Conservation (phyloP, 2,329 filamentous ascomycete genomes). For the Pseudogymnoascus sp. region DNA sequence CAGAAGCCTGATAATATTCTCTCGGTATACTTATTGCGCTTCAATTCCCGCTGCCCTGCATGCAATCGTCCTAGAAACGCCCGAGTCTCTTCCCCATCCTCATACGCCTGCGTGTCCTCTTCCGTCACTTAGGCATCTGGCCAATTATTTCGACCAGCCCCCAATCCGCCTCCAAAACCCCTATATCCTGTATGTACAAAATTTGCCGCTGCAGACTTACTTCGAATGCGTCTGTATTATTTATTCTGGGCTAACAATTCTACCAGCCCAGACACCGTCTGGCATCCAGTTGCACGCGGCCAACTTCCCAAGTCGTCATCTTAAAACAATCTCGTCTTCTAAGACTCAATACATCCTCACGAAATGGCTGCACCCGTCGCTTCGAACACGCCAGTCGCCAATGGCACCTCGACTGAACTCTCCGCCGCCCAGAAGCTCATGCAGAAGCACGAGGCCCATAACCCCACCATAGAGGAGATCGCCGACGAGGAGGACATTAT, state of each 20-base stretch:
- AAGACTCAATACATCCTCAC: background rate
- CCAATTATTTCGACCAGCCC: slow-evolving; percentile 4
- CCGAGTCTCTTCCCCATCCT: slow-evolving; percentile 1
- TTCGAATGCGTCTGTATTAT: background rate
- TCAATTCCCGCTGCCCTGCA: slow-evolving; percentile 9
- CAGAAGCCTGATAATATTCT: slow-evolving; percentile 5
- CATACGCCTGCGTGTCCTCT: slow-evolving; percentile 9
- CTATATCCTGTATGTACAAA: slow-evolving; percentile 3
- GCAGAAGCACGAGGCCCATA: slow-evolving; percentile 50
- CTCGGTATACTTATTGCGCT: slow-evolving; percentile 2
- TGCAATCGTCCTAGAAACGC: slow-evolving; percentile 9
- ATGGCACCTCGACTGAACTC: slow-evolving; percentile 19
- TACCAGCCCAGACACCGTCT: background rate
- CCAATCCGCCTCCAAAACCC: slow-evolving; percentile 4
- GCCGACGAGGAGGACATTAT: slow-evolving; percentile 75
- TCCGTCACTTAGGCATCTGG: slow-evolving; percentile 4
- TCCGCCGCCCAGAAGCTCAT: slow-evolving; percentile 48
- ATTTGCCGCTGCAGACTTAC: background rate
- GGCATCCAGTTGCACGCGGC: background rate
- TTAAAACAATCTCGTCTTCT: background rate
- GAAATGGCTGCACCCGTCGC: slow-evolving; percentile 24
- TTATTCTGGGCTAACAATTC: background rate
- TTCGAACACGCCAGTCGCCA: slow-evolving; percentile 14
- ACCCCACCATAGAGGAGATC: slow-evolving; percentile 71
- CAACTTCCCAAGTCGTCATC: background rate